Percentiles rank a stretch among this genome's conserved stretches.
phyloP scores from a whole-genome alignment of 2,329 filamentous ascomycete species.

The Trichoderma hamatum region DNA sequence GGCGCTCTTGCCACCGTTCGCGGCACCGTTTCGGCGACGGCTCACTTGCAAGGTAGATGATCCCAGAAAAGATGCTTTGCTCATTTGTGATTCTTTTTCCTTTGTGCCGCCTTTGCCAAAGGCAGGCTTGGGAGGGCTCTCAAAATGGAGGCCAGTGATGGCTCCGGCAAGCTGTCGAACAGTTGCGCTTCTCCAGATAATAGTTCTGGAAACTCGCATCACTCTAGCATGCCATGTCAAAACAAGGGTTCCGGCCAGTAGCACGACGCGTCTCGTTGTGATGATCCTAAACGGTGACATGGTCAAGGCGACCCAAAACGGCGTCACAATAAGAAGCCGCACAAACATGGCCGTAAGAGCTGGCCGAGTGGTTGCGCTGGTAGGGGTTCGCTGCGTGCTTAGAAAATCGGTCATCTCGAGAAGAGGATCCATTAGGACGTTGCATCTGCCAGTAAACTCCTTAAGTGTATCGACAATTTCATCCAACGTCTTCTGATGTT shows the following conservation, averaged over 20 bases:
- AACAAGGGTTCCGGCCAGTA: conserved; percentile 83
- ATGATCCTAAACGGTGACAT: conserved; percentile 82
- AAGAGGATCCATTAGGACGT: conserved; percentile 87
- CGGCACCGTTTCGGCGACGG: conserved; percentile 40
- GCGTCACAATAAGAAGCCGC: conserved; percentile 83
- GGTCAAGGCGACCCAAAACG: conserved; percentile 82
- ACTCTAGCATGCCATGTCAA: conserved; percentile 92
- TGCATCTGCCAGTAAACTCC: conserved; percentile 87
- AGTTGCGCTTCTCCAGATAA: conserved; percentile 85
- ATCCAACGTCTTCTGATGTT: conserved; percentile 91
- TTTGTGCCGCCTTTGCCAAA: conserved; percentile 24
- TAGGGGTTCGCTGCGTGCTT: conserved; percentile 86
- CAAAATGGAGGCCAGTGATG: conserved; percentile 80
- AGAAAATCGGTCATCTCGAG: conserved; percentile 90
- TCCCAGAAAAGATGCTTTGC: conserved; percentile 40
- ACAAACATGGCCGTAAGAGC: conserved; percentile 89
- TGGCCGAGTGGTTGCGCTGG: conserved; percentile 86
- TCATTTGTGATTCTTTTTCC: conserved; percentile 49
- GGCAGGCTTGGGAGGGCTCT: conserved; percentile 48
- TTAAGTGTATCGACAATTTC: conserved; percentile 95
- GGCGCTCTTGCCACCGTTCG: conserved; percentile 57
- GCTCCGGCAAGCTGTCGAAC: conserved; percentile 70
- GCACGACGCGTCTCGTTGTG: conserved; percentile 79
- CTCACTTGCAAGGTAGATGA: conserved; percentile 36
- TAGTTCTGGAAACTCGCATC: conserved; percentile 78